phyloP scores from a whole-genome alignment of 1,284 basidiomycete genomes.

The Abortiporus biennis region DNA sequence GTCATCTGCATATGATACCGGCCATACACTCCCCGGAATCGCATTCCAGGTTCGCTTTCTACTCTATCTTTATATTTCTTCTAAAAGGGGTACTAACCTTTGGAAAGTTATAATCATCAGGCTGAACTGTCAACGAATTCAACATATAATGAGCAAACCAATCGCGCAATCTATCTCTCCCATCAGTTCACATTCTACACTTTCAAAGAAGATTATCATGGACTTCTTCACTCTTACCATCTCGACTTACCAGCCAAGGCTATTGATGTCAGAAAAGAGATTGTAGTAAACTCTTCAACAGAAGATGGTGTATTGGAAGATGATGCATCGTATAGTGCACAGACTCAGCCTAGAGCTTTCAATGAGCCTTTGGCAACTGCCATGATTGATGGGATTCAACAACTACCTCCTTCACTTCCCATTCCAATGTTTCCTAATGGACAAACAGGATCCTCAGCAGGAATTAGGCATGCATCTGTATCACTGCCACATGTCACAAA shows the following conservation, averaged over 20 bases:
- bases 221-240: constrained; percentile 62
- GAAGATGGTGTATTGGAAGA: constrained; percentile 40
- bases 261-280: constrained; percentile 67
- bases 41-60: constrained; percentile 17
- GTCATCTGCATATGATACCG: constrained; percentile 19
- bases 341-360: constrained; percentile 44
- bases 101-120: constrained; percentile 66
- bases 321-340: constrained; percentile 29
- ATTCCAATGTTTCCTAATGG: constrained; percentile 81
- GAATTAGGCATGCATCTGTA: no score
- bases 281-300: constrained; percentile 55
- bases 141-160: constrained; percentile 50
- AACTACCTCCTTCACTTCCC: constrained; percentile 36
- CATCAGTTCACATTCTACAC: constrained; percentile 78
- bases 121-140: constrained; percentile 77
- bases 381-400: constrained; percentile 58
- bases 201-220: constrained; percentile 74
- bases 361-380: constrained; percentile 76
- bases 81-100: constrained; percentile 8
- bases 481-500: constrained; percentile 38
- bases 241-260: constrained; percentile 54
- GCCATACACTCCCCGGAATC: constrained; percentile 14
- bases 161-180: constrained; percentile 71
- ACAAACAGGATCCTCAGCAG: constrained; percentile 39
- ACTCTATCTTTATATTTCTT: not conserved